Percentiles rank a stretch among this genome's conserved stretches.
Evolutionary conservation across 768 basidiomycete genomes (phyloP).

Genomic region (Serendipita vermifera): DNA sequence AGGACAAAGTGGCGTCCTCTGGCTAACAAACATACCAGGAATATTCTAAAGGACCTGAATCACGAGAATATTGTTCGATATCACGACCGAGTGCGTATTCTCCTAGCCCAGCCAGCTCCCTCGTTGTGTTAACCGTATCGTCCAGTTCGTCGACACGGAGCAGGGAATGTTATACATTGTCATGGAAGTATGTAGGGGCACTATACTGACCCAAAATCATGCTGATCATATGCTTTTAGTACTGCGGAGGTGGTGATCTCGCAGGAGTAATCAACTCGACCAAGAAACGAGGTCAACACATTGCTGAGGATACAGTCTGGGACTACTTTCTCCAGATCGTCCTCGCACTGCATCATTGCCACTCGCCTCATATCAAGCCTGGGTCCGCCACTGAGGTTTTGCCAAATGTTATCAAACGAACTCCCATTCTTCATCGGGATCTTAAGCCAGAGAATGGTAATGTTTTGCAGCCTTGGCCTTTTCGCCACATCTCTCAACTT

Average conservation of each 20-base stretch:
- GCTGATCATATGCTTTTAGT: constrained; percentile 25
- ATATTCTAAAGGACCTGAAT: constrained; percentile 89
- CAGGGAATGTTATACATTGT: constrained; percentile 88
- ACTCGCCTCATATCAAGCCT: constrained; percentile 24
- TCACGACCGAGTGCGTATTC: constrained; percentile 51
- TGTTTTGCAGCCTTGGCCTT: constrained; percentile 21
- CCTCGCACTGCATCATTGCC: constrained; percentile 82
- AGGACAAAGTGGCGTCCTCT: neutral
- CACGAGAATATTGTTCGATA: constrained; percentile 96
- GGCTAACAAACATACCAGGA: constrained; percentile 34
- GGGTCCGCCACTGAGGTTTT: neutral
- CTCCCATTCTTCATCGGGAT: constrained; percentile 73
- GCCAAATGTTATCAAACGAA: constrained; percentile 1
- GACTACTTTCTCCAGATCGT: constrained; percentile 89
- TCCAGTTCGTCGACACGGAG: constrained; percentile 68
- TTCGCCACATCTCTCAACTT: neutral
- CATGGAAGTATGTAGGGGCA: constrained; percentile 52
- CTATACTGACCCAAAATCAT: neutral
- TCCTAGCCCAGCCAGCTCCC: neutral
- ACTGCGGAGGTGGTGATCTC: constrained; percentile 93
- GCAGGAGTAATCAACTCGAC: constrained; percentile 76
- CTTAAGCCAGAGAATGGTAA: constrained; percentile 96
- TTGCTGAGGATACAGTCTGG: constrained; percentile 93
- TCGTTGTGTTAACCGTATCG: constrained; percentile 18
- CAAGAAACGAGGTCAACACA: constrained; percentile 48